Evolutionary conservation across 2,329 filamentous ascomycete genomes (phyloP).

Genomic region (Pseudogymnoascus sp.): DNA sequence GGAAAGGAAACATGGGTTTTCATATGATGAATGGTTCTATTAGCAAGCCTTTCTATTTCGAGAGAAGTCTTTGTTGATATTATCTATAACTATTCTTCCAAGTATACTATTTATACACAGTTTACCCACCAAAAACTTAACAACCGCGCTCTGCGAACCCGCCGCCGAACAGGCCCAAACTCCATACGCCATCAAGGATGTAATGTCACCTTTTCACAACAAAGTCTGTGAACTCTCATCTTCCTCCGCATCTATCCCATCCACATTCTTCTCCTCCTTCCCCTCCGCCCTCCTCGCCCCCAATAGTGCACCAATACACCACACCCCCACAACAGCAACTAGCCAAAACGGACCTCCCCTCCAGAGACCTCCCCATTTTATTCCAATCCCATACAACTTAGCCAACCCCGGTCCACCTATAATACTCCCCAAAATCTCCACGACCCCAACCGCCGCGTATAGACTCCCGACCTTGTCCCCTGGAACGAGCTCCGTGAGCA

Average conservation of each 20-base stretch:
- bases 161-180: neutral
- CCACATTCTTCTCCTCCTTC: neutral
- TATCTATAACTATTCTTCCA: neutral
- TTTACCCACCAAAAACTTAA: neutral
- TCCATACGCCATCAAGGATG: neutral
- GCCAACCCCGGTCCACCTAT: slow-evolving; percentile 21
- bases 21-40: neutral
- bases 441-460: slow-evolving; percentile 23
- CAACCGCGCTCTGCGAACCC: neutral
- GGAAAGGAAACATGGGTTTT: neutral
- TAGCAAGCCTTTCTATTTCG: neutral
- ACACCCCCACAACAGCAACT: slow-evolving; percentile 14
- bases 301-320: neutral
- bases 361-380: slow-evolving; percentile 22
- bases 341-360: slow-evolving; percentile 24
- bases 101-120: neutral
- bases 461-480: slow-evolving; percentile 23
- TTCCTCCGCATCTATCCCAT: neutral
- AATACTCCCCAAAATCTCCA: slow-evolving; percentile 23
- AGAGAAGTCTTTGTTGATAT: neutral
- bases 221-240: neutral
- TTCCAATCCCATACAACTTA: slow-evolving; percentile 20
- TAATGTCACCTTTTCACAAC: neutral
- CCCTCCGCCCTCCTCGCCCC: neutral
- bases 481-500: slow-evolving; percentile 24